phyloP scores from a whole-genome alignment of 2,329 filamentous ascomycete species.

The Penicillium sp. region DNA sequence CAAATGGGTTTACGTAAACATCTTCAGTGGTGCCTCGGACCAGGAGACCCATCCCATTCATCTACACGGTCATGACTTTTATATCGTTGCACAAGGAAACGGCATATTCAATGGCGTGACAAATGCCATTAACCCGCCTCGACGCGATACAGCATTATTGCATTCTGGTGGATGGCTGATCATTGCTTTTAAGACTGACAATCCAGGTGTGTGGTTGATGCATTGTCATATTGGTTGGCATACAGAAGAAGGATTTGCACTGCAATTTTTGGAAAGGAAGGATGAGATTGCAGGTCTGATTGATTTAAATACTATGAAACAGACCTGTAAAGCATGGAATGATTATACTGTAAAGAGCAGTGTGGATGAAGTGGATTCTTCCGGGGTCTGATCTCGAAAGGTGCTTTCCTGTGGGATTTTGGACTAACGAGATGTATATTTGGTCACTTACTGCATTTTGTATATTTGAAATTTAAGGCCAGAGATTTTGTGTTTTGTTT shows the following conservation, averaged over 20 bases:
- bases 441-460: too few relatives aligned
- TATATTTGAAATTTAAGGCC: too few relatives aligned
- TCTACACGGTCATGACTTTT: slow-evolving; percentile 11
- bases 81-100: slow-evolving; percentile 1
- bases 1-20: slow-evolving; percentile 3
- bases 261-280: slow-evolving; percentile 10
- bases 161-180: neutral
- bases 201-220: slow-evolving; percentile 12
- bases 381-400: neutral
- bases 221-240: slow-evolving; percentile 19
- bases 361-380: neutral
- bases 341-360: neutral
- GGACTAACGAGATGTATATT: too few relatives aligned
- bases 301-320: neutral
- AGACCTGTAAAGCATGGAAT: neutral
- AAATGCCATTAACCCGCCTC: neutral
- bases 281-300: neutral
- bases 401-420: too few relatives aligned
- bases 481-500: too few relatives aligned
- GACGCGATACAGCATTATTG: slow-evolving; percentile 7
- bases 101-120: neutral
- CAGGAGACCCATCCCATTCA: slow-evolving; percentile 6
- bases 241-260: slow-evolving; percentile 9
- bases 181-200: slow-evolving; percentile 8
- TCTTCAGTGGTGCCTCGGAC: neutral